Base-by-base conservation (phyloP, 805 yeast species). In the Danielia oregonensis region DNA sequence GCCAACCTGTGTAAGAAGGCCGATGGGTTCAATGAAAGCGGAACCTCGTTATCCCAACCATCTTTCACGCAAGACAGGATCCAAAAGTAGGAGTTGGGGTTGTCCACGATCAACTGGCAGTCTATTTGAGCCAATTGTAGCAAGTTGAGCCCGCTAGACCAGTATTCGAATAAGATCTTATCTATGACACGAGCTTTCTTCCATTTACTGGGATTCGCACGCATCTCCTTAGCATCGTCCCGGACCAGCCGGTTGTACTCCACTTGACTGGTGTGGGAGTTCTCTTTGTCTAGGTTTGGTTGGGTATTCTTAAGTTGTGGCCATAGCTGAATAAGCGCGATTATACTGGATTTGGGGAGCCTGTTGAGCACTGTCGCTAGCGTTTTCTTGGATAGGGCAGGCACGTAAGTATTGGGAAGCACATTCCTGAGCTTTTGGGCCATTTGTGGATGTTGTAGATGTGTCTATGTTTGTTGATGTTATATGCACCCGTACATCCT, bases 61-160 rank as follows among this genome's bases (percentile, higher is more conserved):
- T 73, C 63, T 32, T 54, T 59, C 0, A 71, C 75, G 2, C 70
- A 64, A 4, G 79, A 73, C 33, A 68, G 65, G 1, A 63, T 55
- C 81, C 81, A 76, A 22, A 51, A 52, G 45, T 57, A 68, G 3
- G 62, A 36, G 24, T 56, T 57, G 0, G 88, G 79, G 38, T 73
- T 70, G 46, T 80, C 83, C 2, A 83, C 73, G 28, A 83, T 61
- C 28, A 72, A 49, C 44, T 80, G 84, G 34, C 82, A 74, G 45
- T 85, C 93, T 4, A 83, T 58, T 40, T 82, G 87, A 0, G 93
- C 80, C 26, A 79, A 51, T 51, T 85, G 94, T 12, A 78, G 62
- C 1, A 80, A 57, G 44, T 79, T 81, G 27, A 82, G 52, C 0
- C 87, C 87, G 5, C 56, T 46, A 2, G 70, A 59, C 73, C 85